Conservation (phyloP, 331 rosid species). For the Telfairia occidentalis region DNA sequence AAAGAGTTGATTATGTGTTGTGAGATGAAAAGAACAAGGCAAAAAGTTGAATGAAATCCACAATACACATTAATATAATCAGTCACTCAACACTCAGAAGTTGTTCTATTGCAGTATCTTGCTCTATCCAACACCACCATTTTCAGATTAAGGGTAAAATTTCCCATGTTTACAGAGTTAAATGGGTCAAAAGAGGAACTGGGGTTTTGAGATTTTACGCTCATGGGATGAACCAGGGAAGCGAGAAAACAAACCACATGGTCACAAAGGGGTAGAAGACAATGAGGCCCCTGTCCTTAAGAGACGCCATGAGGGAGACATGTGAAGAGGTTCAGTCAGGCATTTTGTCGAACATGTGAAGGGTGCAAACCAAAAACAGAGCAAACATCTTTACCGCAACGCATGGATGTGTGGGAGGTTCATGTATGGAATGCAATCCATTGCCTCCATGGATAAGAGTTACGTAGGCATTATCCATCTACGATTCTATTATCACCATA, state of each 20-base stretch:
- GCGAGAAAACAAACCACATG: constrained; percentile 12
- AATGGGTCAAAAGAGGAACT: background rate
- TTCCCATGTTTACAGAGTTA: background rate
- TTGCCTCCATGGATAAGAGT: background rate
- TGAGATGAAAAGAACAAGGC: background rate
- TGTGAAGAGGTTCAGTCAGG: background rate
- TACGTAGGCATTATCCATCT: background rate
- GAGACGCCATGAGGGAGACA: constrained; percentile 10
- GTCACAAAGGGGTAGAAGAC: background rate
- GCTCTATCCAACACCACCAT: background rate
- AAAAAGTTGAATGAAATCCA: background rate
- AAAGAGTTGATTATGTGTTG: background rate
- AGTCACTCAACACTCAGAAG: background rate
- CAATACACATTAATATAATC: background rate
- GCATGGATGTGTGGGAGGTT: background rate
- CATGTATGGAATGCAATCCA: constrained; percentile 5
- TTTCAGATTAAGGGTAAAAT: background rate
- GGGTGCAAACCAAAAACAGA: background rate
- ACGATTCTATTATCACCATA: background rate
- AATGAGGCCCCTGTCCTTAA: background rate
- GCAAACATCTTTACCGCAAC: background rate
- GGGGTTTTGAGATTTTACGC: background rate
- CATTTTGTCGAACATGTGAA: constrained; percentile 13
- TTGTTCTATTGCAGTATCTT: background rate
- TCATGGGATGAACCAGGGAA: background rate